Percentiles rank a stretch among this genome's conserved stretches.
Conservation (phyloP, 305 asterid species). For the Fraxinus nigra region DNA sequence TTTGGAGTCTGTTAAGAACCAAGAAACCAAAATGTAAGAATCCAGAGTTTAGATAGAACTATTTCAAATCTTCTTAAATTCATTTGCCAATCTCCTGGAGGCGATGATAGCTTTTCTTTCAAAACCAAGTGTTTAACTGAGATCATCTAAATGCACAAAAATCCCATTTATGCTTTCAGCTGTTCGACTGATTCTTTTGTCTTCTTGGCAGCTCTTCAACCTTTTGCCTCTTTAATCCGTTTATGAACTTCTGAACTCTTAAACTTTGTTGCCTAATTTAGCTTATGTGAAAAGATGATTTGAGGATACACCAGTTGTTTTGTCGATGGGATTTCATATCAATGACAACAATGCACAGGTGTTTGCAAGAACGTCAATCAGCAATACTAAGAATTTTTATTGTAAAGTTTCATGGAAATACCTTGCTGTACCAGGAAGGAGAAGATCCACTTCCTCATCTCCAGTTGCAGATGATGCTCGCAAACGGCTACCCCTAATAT, state of each 20-base stretch:
- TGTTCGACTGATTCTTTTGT: background rate
- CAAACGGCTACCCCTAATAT: slow-evolving; percentile 82
- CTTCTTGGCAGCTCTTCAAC: background rate
- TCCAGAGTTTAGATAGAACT: background rate
- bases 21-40: slow-evolving; percentile 7
- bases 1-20: slow-evolving; percentile 62
- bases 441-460: slow-evolving; percentile 90
- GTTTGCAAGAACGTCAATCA: background rate
- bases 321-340: background rate
- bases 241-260: background rate
- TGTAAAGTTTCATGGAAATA: slow-evolving; percentile 21
- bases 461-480: slow-evolving; percentile 88
- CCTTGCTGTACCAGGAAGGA: slow-evolving; percentile 99
- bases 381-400: background rate
- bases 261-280: background rate
- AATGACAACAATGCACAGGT: background rate
- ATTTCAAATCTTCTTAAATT: background rate
- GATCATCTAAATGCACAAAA: background rate
- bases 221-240: background rate
- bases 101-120: background rate
- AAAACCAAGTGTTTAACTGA: background rate
- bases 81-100: background rate
- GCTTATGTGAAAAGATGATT: background rate
- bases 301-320: background rate
- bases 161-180: background rate